Evolutionary conservation across 306 rosid species (phyloP), one percentile per base, ranked within the genome.

Genomic region (Cicer chorassanicum): DNA sequence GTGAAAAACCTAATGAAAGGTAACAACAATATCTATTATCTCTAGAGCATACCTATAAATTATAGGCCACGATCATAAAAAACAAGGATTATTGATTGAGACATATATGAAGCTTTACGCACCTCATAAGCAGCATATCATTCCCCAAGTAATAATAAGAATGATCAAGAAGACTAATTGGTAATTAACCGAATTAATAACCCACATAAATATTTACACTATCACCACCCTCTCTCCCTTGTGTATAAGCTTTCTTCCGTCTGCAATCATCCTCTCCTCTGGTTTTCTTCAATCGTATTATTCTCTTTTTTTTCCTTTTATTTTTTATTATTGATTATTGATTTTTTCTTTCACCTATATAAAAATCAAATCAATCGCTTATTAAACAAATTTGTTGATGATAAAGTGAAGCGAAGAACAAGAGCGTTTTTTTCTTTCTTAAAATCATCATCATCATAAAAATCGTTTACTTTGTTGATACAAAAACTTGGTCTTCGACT

Each of bases 401-500:
- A 44, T 56, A 56, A 56, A 74, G 76, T 57, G 67, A 81, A 65
- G 57, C 60, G 51, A 54, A 53, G 71, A 82, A 70, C 8, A 18
- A 71, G 41, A 51, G 43, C 65, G 56, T 75, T 43, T 29, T 29
- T 29, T 29, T 21, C 29, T 46, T 46, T 16, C 8, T 63, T 70
- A 68, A 72, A 50, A 70, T 81, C 79, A 66, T 57, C 72, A 48
- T 41, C 36, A 29, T 29, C 36, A 29, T 29, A 29, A 68, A 56
- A 0, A 73, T 82, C 57, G 67, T 62, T 60, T 61, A 8, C 45
- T 50, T 70, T 49, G 70, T 46, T 71, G 44, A 46, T 74, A 44
- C 54, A 15, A 53, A 76, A 78, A 75, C 68, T 64, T 72, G 84
- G 86, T 86, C 81, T 86, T 84, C 84, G 81, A 75, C 68, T 62